Percentiles rank a stretch among this genome's conserved stretches.
phyloP scores from a whole-genome alignment of 768 basidiomycete species.

The Leccinum pellstonianum region DNA sequence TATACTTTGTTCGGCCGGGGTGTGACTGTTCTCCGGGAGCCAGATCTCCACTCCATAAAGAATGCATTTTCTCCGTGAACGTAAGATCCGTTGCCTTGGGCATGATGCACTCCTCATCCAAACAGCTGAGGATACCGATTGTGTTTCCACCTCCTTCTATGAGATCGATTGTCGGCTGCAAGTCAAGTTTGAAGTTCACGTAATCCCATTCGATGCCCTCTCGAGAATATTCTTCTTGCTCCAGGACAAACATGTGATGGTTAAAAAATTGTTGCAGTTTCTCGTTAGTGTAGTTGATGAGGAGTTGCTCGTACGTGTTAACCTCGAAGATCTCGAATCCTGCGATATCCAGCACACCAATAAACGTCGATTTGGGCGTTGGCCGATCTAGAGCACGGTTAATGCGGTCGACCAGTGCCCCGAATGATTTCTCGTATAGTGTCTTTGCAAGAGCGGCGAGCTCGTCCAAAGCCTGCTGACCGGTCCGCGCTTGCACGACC shows the following conservation, averaged over 20 bases:
- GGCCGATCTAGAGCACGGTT: constrained; percentile 94
- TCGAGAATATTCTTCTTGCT: constrained; percentile 97
- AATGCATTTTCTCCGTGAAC: constrained; percentile 89
- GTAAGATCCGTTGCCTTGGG: constrained; percentile 96
- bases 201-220: constrained; percentile 98
- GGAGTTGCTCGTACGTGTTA: constrained; percentile 95
- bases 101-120: constrained; percentile 99
- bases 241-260: constrained; percentile 99
- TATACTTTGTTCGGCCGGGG: constrained; percentile 81
- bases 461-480: constrained; percentile 91
- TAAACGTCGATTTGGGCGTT: constrained; percentile 88
- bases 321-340: constrained; percentile 97
- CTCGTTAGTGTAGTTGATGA: constrained; percentile 99
- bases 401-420: constrained; percentile 89
- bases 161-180: constrained; percentile 97
- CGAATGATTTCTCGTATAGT: constrained; percentile 96
- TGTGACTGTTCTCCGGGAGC: constrained; percentile 51
- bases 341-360: constrained; percentile 98
- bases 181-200: constrained; percentile 94
- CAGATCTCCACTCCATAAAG: constrained; percentile 59
- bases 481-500: constrained; percentile 91
- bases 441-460: constrained; percentile 90
- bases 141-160: constrained; percentile 74
- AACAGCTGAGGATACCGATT: constrained; percentile 87
- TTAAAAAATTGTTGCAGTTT: constrained; percentile 98